Base-by-base conservation (phyloP, 306 rosid species). In the Dalbergia oliveri region DNA sequence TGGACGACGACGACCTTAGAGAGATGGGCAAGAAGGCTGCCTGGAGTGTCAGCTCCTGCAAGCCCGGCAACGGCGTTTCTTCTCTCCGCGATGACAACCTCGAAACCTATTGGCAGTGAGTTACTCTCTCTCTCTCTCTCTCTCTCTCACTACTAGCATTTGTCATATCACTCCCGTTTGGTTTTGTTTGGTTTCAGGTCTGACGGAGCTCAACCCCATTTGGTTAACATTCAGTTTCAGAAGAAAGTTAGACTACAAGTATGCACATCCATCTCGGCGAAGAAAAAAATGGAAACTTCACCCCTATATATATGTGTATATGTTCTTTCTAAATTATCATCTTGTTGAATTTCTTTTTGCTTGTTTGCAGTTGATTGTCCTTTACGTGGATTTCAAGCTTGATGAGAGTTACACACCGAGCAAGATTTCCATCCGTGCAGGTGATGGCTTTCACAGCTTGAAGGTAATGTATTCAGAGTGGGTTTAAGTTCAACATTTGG, bases 11-110 rank as follows among this genome's bases (percentile, higher is more conserved):
- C 1, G 97, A 95, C 66, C 94, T 95, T 65, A 82, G 93, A 50
- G 99, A 95, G 86, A 80, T 95, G 88, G 99, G 96, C 1, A 91
- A 95, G 83, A 93, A 93, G 31, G 99, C 98, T 1, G 96, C 97
- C 37, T 93, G 98, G 99, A 95, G 98, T 47, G 97, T 95, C 60
- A 93, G 99, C 84, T 91, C 99, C 45, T 95, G 94, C 90, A 95
- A 95, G 50, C 90, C 99, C 23, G 99, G 99, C 45, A 95, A 90
- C 72, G 97, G 96, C 69, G 97, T 95, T 64, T 88, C 93, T 33
- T 85, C 91, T 60, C 94, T 95, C 47, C 93, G 94, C 10, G 99
- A 93, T 57, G 90, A 87, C 61, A 95, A 89, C 66, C 92, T 91
- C 59, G 98, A 91, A 11, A 88, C 93, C 72, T 93, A 88, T 83